Evolutionary conservation across 441 rosid species (phyloP).

Genomic region (Iberis amara): DNA sequence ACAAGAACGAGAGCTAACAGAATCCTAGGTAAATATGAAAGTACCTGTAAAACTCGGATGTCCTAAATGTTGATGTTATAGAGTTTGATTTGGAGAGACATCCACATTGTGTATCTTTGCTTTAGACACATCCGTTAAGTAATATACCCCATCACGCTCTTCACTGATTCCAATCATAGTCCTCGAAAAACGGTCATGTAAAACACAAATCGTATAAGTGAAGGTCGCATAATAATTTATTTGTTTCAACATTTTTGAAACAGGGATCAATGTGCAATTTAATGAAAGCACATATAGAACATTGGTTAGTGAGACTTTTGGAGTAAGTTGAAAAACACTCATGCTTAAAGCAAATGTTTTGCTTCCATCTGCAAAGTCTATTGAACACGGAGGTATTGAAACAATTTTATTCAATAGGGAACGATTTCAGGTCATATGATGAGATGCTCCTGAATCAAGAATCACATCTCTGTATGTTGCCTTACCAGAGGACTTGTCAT

Average conservation of each 20-base stretch:
- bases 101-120: background rate
- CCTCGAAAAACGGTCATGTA: background rate
- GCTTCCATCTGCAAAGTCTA: background rate
- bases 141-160: background rate
- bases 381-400: background rate
- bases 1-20: background rate
- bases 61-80: background rate
- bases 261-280: background rate
- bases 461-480: background rate
- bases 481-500: background rate
- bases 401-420: background rate
- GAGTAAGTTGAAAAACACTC: rapidly evolving
- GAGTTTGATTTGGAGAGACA: background rate
- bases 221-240: background rate
- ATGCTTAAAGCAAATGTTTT: background rate
- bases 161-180: background rate
- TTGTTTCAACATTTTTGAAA: background rate
- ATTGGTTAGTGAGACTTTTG: background rate
- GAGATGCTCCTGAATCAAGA: background rate
- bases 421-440: background rate
- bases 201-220: background rate
- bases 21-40: background rate
- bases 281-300: background rate
- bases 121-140: background rate
- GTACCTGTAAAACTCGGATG: background rate